Evolutionary conservation across 1,284 basidiomycete species (phyloP), one percentile per base, ranked within the genome.

Genomic region (Ganoderma lingzhi): DNA sequence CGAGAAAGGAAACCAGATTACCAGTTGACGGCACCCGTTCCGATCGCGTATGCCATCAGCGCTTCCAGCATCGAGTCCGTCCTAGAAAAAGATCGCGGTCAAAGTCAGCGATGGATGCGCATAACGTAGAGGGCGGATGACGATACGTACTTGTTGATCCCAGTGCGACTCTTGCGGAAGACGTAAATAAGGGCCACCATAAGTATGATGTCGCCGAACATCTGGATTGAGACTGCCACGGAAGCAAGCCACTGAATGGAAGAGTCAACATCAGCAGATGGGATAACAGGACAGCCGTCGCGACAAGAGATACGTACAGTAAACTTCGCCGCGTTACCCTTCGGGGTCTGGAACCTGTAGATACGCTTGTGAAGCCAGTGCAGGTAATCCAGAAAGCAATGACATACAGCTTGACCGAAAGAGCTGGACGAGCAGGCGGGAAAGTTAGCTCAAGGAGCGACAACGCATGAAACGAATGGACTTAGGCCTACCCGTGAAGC

Each of bases 161-260:
- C 67, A 6, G 67, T 68, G 41, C 67, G 67, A 41, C 63, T 68
- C 32, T 39, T 42, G 32, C 48, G 58, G 32, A 68, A 51, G 39
- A 68, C 63, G 53, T 65, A 56, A 23, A 68, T 68, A 39, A 68
- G 67, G 4, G 59, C 61, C 9, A 60, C 14, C 14, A 45, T 62
- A 41, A 68, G 64, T 30, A 64, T 65, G 48, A 68, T 15, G 67
- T 68, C 67, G 19, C 67, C 67, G 23, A 48, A 17, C 67, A 68
- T 68, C 42, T 68, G 67, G 2, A 68, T 62, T 1, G 63, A 64
- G 12, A 63, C 58, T 8, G 63, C 67, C 6, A 65, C 51, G 6
- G 59, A 62, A 3, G 63, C 67, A 4, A 68, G 67, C 67, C 67
- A 68, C 67, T 68, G 32, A 35, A 12, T 15, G 15, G 28, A 30